Evolutionary conservation across 2,329 filamentous ascomycete genomes (phyloP).

Genomic region (Fusarium pininemorale): DNA sequence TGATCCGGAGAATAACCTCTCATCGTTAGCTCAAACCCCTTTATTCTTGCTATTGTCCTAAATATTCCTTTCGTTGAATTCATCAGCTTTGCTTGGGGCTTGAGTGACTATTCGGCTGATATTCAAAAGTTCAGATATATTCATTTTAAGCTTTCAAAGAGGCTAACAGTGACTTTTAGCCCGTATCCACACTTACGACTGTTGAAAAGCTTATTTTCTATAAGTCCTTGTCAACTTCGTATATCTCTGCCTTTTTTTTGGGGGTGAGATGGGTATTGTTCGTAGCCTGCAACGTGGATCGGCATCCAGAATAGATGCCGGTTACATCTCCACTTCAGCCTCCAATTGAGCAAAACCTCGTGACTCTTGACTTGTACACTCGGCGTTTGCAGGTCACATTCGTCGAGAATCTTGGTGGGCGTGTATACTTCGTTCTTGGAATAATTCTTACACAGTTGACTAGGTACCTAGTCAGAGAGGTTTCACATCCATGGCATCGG

Average conservation of each 20-base stretch:
- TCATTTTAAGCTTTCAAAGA: neutral
- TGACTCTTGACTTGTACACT: accelerated
- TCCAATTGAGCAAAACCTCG: neutral
- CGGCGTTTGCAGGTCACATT: accelerated
- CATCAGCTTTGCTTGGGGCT: neutral
- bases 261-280: neutral
- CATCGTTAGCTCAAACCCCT: accelerated
- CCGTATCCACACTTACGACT: neutral
- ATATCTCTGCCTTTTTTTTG: neutral
- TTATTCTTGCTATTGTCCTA: neutral
- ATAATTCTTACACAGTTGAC: neutral
- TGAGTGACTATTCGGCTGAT: neutral
- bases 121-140: neutral
- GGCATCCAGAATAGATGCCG: neutral
- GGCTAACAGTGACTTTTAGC: neutral
- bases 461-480: neutral
- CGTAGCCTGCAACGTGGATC: neutral
- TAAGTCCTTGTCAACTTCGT: accelerated
- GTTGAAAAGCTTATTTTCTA: neutral
- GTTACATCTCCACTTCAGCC: neutral
- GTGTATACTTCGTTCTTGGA: accelerated
- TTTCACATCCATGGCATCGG: neutral
- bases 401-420: accelerated
- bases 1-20: neutral
- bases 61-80: neutral